Evolutionary conservation across 1,139 yeast genomes (phyloP), one percentile per base, ranked within the genome.

Genomic region (Hyphopichia khmerensis): DNA sequence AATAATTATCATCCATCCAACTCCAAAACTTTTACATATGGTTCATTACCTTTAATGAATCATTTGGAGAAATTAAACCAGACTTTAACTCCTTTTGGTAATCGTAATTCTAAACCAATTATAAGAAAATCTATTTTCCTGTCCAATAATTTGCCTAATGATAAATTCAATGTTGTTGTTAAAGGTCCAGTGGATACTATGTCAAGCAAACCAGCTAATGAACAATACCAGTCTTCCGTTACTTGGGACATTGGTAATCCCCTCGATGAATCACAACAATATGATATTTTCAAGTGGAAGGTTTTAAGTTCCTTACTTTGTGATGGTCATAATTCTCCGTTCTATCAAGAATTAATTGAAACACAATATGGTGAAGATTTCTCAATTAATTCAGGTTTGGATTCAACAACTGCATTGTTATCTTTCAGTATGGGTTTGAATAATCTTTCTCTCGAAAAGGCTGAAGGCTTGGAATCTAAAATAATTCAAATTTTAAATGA

Each of bases 261-360:
- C 1, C 68, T 76, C 8, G 85, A 87, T 47, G 72, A 77, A 36
- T 34, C 47, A 0, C 62, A 57, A 43, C 69, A 63, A 13, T 86
- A 85, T 55, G 84, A 82, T 41, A 70, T 89, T 0, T 87, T 91
- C 60, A 75, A 87, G 39, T 73, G 93, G 77, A 85, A 83, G 46
- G 69, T 91, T 6, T 69, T 91, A 39, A 80, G 87, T 19, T 79
- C 84, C 15, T 68, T 95, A 45, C 69, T 95, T 32, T 79, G 87
- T 53, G 97, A 89, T 59, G 98, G 99, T 1, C 98, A 91, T 57
- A 85, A 93, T 13, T 86, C 98, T 10, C 93, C 96, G 6, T 74
- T 93, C 43, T 88, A 91, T 62, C 89, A 90, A 62, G 80, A 80
- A 19, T 71, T 93, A 45, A 86, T 93, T 46, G 99, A 93, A 60